These are phyloP conservation scores for Fusarium agapanthi DNA, from an alignment of 2,329 filamentous ascomycete species.

Conservation along the genomic window DNA sequence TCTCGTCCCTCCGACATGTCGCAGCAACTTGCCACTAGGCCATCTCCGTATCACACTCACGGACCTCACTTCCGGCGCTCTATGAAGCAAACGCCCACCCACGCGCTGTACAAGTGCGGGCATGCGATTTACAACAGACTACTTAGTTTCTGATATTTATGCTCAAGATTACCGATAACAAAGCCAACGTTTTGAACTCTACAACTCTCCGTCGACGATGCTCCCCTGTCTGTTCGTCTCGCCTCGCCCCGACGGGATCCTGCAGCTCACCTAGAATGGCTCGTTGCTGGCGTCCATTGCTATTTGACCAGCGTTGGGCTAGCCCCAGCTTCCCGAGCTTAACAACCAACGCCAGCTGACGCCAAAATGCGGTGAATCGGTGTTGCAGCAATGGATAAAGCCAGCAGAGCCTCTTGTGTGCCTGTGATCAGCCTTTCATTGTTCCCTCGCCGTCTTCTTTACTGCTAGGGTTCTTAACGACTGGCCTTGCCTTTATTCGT, in stretches of 20 bases:
- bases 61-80: slow-evolving; percentile 4
- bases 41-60: slow-evolving; percentile 13
- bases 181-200: not conserved
- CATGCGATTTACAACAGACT: not conserved
- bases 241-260: slow-evolving; percentile 27
- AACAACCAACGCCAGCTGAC: slow-evolving; percentile 34
- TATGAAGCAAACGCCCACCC: not conserved
- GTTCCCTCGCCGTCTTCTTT: slow-evolving; percentile 16
- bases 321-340: slow-evolving; percentile 34
- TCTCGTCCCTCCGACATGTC: not conserved
- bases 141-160: not conserved
- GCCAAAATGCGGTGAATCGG: slow-evolving; percentile 45
- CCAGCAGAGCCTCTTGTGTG: slow-evolving; percentile 29
- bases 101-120: not conserved
- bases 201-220: not conserved
- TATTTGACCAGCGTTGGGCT: slow-evolving; percentile 32
- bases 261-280: slow-evolving; percentile 41
- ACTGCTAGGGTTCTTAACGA: slow-evolving; percentile 22
- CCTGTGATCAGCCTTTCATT: slow-evolving; percentile 14
- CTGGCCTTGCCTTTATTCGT: slow-evolving; percentile 31
- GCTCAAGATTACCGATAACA: not conserved
- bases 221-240: slow-evolving; percentile 31
- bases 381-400: slow-evolving; percentile 23
- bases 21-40: slow-evolving; percentile 15
- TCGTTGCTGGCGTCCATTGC: slow-evolving; percentile 19